A percentile compares a stretch with the other conserved stretches of the same genome.
phyloP scores from a whole-genome alignment of 805 yeast species.

The Schwanniomyces pseudopolymorphus region DNA sequence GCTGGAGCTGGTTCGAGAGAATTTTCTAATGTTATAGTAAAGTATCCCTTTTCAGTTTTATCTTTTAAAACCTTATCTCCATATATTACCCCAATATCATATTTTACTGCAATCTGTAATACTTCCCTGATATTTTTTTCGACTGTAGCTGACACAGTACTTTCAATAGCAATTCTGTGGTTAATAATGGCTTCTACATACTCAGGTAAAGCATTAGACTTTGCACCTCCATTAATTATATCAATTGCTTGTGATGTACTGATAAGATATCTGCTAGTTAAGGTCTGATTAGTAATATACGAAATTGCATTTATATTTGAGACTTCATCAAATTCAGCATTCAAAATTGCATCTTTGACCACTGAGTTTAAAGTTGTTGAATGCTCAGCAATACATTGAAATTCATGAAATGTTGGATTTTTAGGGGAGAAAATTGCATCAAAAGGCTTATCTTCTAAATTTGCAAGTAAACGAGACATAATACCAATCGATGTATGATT shows the following conservation, averaged over 20 bases:
- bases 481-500: constrained; percentile 30
- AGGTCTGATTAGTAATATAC: constrained; percentile 19
- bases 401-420: constrained; percentile 25
- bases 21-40: constrained; percentile 28
- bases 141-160: constrained; percentile 43
- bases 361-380: constrained; percentile 22
- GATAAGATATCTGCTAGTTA: constrained; percentile 37
- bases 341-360: constrained; percentile 27
- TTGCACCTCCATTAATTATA: constrained; percentile 68
- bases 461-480: constrained; percentile 18
- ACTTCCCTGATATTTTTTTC: constrained; percentile 39
- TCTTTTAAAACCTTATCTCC: constrained; percentile 19
- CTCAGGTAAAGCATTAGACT: constrained; percentile 78
- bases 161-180: constrained; percentile 63
- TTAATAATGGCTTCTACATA: constrained; percentile 52
- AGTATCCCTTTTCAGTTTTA: constrained; percentile 39
- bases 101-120: constrained; percentile 42
- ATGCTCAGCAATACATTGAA: constrained; percentile 28
- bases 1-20: constrained; percentile 53
- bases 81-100: constrained; percentile 46
- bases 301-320: constrained; percentile 37
- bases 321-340: constrained; percentile 31
- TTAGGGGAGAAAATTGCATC: constrained; percentile 17
- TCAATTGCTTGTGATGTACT: constrained; percentile 70
- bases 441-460: constrained; percentile 20